Base-by-base conservation (phyloP, 169 alveolate genomes). In the Cryptosporidium canis region DNA sequence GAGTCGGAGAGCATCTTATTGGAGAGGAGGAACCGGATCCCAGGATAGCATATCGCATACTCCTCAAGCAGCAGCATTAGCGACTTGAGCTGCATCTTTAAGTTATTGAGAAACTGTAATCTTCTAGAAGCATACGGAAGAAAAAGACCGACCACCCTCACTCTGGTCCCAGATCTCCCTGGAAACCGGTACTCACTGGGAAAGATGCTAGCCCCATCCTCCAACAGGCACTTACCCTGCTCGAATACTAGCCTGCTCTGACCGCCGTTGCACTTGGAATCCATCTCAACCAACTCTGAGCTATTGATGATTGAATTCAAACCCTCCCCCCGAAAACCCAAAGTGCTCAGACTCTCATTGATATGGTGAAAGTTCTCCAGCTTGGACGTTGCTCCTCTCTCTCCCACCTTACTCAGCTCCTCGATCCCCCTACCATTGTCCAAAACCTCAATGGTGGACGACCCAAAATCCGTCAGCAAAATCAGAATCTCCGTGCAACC, bases 321-420 rank as follows among this genome's bases (percentile, higher is more conserved):
- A 4, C 97, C 98, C 83, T 95, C 97, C 5, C 98, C 99, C 92
- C 99, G 85, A 90, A 98, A 98, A 0, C 99, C 99, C 58, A 96
- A 92, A 24, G 99, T 95, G 44, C 90, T 91, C 8, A 97, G 92
- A 9, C 93, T 68, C 43, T 91, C 77, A 83, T 93, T 94, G 29
- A 98, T 92, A 77, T 96, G 98, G 39, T 96, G 96, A 84, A 97
- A 96, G 48, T 90, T 93, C 29, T 90, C 77, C 18, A 98, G 92
- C 85, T 98, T 98, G 21, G 99, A 96, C 1, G 99, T 98, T 35
- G 98, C 94, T 24, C 97, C 97, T 45, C 97, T 85, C 56, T 83
- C 92, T 18, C 93, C 90, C 31, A 91, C 51, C 1, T 35, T 53
- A 47, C 68, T 83, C 45, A 83, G 83, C 39, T 94, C 95, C 29